Base-by-base conservation (phyloP, 805 yeast species). In the Teunomyces barrocoloradensis region DNA sequence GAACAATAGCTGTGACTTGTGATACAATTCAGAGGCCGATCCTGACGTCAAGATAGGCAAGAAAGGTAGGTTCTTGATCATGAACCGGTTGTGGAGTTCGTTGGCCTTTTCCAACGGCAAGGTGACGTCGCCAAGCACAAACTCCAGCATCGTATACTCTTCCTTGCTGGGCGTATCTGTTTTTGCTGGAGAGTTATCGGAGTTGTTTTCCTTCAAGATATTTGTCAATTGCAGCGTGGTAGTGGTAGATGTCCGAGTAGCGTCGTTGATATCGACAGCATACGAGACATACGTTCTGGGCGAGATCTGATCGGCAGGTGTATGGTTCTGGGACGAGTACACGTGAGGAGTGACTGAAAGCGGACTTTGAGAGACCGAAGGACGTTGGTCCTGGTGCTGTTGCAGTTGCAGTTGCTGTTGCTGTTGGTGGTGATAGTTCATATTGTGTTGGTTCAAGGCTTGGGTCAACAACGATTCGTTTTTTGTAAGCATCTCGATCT, bases 1-100 rank as follows among this genome's bases (percentile, higher is more conserved):
- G 61, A 91, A 91, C 44, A 91, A 71, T 18, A 90, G 71, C 59
- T 87, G 92, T 0, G 96, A 87, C 58, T 88, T 94, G 13, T 85
- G 78, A 63, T 88, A 89, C 17, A 91, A 75, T 60, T 87, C 94
- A 0, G 83, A 76, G 2, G 95, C 91, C 40, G 80, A 76, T 38
- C 76, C 71, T 0, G 95, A 82, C 25, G 82, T 77, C 61, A 91
- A 71, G 10, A 91, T 87, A 2, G 97, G 97, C 56, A 90, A 72
- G 55, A 77, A 85, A 0, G 96, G 95, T 20, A 87, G 69, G 58
- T 84, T 85, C 47, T 83, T 78, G 5, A 66, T 65, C 51, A 87
- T 76, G 60, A 91, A 91, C 21, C 82, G 70, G 39, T 75, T 74
- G 63, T 91, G 96, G 28, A 91, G 72, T 53, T 81, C 83, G 38